A percentile compares a stretch with the other conserved stretches of the same genome.
phyloP scores from a whole-genome alignment of 2,329 filamentous ascomycete species.

The Aspergillus hiratsukae region DNA sequence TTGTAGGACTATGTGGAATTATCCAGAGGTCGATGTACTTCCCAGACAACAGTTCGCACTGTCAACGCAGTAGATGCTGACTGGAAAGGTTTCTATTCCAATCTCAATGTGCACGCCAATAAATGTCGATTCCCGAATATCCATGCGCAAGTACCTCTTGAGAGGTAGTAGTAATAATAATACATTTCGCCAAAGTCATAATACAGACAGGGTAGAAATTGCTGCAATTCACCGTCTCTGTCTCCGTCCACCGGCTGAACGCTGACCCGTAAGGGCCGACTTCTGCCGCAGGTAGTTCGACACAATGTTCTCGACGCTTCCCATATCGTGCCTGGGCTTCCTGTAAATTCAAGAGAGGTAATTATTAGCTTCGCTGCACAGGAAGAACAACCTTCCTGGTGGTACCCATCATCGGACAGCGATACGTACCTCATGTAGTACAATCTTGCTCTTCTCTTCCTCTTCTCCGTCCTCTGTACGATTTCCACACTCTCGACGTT shows the following conservation, averaged over 20 bases:
- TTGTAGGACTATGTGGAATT: background rate
- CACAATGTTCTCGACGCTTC: conserved; percentile 77
- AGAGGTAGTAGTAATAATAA: conserved; percentile 33
- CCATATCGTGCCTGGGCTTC: conserved; percentile 79
- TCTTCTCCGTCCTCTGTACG: conserved; percentile 78
- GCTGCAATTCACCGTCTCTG: conserved; percentile 16
- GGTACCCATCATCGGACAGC: background rate
- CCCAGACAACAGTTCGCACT: background rate
- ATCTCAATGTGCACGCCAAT: background rate
- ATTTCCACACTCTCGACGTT: conserved; percentile 89
- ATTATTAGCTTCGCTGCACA: conserved; percentile 9
- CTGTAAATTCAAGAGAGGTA: conserved; percentile 22
- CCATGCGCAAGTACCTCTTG: conserved; percentile 23
- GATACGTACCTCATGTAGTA: conserved; percentile 72
- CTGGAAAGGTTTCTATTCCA: conserved; percentile 4
- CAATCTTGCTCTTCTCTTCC: conserved; percentile 78
- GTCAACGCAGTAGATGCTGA: background rate
- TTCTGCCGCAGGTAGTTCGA: conserved; percentile 58
- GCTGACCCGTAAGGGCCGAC: conserved; percentile 38
- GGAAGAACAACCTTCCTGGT: background rate
- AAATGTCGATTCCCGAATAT: conserved; percentile 1
- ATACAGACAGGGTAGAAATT: conserved; percentile 4
- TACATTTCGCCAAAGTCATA: conserved; percentile 24
- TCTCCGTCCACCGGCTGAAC: conserved; percentile 10
- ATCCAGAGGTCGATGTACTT: background rate